phyloP scores from a whole-genome alignment of 768 basidiomycete genomes.

The Suillus plorans region DNA sequence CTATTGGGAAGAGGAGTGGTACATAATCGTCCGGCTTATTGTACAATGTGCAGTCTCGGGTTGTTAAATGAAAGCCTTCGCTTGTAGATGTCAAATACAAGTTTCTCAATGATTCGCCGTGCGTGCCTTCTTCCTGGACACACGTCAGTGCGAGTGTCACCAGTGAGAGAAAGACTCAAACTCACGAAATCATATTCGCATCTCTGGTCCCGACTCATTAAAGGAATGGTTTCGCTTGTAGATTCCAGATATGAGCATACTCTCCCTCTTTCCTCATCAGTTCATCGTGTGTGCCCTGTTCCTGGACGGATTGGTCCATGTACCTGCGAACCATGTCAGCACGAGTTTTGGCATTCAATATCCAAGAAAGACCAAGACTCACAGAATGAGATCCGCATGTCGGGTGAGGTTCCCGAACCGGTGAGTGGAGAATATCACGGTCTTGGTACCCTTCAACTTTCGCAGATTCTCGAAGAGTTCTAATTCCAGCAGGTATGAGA shows the following conservation, averaged over 20 bases:
- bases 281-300: slow-evolving; percentile 65
- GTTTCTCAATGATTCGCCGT: slow-evolving; percentile 61
- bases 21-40: background rate
- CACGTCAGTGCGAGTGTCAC: background rate
- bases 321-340: slow-evolving; percentile 43
- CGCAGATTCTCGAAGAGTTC: slow-evolving; percentile 72
- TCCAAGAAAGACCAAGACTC: background rate
- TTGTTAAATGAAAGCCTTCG: slow-evolving; percentile 56
- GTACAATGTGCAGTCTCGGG: background rate
- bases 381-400: background rate
- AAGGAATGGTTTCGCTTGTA: slow-evolving; percentile 73
- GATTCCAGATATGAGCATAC: slow-evolving; percentile 42
- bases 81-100: slow-evolving; percentile 65
- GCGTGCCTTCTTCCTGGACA: slow-evolving; percentile 65
- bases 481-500: slow-evolving; percentile 14
- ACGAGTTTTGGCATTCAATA: background rate
- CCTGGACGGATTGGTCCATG: slow-evolving; percentile 65
- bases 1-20: background rate
- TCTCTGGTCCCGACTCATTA: slow-evolving; percentile 5
- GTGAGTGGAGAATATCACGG: slow-evolving; percentile 79
- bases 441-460: slow-evolving; percentile 66
- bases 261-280: slow-evolving; percentile 38
- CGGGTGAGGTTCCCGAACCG: background rate
- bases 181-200: background rate
- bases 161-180: background rate